Evolutionary conservation across 2,329 filamentous ascomycete genomes (phyloP).

Genomic region (Fusarium sp.): DNA sequence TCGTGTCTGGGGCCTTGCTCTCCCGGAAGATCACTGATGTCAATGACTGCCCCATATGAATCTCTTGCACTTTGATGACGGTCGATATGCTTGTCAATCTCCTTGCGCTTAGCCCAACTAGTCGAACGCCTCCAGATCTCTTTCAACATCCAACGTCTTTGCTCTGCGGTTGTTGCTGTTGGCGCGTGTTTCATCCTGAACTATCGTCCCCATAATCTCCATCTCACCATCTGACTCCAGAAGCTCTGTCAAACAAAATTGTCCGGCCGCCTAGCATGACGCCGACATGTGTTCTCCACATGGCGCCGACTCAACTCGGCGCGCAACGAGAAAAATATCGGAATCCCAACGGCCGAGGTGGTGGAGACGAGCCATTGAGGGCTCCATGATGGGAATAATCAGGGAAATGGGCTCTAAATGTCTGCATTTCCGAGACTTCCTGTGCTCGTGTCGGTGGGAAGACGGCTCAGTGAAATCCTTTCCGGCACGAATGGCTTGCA

Average conservation of each 20-base stretch:
- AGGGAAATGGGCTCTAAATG: constrained; percentile 14
- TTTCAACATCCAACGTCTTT: neutral
- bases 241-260: constrained; percentile 41
- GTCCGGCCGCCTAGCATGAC: constrained; percentile 11
- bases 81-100: constrained; percentile 35
- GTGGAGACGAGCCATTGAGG: constrained; percentile 17
- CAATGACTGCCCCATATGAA: constrained; percentile 28
- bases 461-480: neutral
- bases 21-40: constrained; percentile 45
- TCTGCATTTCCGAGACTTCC: constrained; percentile 7
- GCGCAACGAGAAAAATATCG: constrained; percentile 28
- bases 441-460: neutral
- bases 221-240: constrained; percentile 32
- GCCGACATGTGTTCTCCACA: constrained; percentile 36
- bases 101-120: constrained; percentile 29
- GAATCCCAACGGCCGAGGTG: constrained; percentile 28
- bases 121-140: neutral
- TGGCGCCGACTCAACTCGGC: constrained; percentile 42
- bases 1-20: constrained; percentile 36
- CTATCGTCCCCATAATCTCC: constrained; percentile 34
- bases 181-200: constrained; percentile 40
- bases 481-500: neutral
- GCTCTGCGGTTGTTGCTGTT: neutral
- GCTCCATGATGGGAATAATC: constrained; percentile 24
- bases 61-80: constrained; percentile 27